phyloP scores from a whole-genome alignment of 129 eudicot genomes.

The Sambucus nigra region DNA sequence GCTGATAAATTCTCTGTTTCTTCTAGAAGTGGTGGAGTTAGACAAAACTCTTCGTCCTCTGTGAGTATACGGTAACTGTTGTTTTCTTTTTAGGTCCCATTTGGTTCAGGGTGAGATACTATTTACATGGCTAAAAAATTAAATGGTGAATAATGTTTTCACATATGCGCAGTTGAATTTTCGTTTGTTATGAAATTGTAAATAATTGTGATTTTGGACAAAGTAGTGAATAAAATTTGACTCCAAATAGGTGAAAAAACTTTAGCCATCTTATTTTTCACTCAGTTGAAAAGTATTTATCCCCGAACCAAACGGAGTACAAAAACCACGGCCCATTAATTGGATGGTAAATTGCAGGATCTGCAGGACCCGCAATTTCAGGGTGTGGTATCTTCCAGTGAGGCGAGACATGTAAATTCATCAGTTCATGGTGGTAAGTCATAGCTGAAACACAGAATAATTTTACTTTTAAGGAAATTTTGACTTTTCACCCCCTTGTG shows the following conservation, averaged over 20 bases:
- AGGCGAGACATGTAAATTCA: slow-evolving; percentile 37
- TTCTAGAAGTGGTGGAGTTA: slow-evolving; percentile 33
- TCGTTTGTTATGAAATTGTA: too few relatives aligned
- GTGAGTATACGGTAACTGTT: slow-evolving; percentile 37
- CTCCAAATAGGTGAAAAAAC: too few relatives aligned
- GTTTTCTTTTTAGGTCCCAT: slow-evolving; percentile 8
- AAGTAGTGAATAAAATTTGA: too few relatives aligned
- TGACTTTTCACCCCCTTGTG: not conserved
- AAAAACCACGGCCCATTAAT: slow-evolving; percentile 16
- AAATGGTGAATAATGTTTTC: too few relatives aligned
- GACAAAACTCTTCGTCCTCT: slow-evolving; percentile 56
- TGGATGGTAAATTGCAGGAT: slow-evolving; percentile 25
- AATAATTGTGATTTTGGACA: too few relatives aligned
- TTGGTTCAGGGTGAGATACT: too few relatives aligned
- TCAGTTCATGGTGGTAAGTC: slow-evolving; percentile 45
- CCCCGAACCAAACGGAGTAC: too few relatives aligned
- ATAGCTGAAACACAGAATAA: not conserved
- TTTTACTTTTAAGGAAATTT: not conserved
- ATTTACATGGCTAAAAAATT: too few relatives aligned
- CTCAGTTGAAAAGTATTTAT: too few relatives aligned
- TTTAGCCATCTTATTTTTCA: too few relatives aligned
- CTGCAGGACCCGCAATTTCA: slow-evolving; percentile 23
- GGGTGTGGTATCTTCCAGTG: slow-evolving; percentile 31
- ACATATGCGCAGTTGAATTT: too few relatives aligned
- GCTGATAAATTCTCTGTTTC: slow-evolving; percentile 41